phyloP scores from a whole-genome alignment of 2,329 filamentous ascomycete genomes.

The Esteya vermicola region DNA sequence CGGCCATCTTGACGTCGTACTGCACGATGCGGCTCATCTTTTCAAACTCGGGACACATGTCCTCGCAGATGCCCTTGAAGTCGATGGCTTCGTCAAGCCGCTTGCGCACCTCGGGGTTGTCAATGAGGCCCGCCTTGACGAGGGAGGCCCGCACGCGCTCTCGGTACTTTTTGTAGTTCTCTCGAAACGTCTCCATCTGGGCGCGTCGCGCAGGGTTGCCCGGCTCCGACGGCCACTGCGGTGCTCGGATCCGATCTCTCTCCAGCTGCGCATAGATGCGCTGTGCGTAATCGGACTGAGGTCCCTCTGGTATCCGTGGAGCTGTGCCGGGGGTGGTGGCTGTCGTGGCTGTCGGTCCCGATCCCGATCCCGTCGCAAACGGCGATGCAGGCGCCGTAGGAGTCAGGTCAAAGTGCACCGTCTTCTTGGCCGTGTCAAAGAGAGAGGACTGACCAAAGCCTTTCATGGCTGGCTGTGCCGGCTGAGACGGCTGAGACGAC shows the following conservation, averaged over 20 bases:
- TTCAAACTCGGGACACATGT: constrained; percentile 57
- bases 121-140: constrained; percentile 45
- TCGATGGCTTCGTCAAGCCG: constrained; percentile 48
- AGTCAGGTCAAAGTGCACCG: background rate
- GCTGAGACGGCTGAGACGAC: too few relatives aligned
- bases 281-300: constrained; percentile 24
- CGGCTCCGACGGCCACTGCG: constrained; percentile 39
- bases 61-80: constrained; percentile 54
- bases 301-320: background rate
- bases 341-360: background rate
- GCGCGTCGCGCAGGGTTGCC: constrained; percentile 35
- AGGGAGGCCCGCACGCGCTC: constrained; percentile 40
- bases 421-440: background rate
- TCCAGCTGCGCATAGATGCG: constrained; percentile 37
- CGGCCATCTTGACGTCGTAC: constrained; percentile 39
- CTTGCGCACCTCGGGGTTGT: constrained; percentile 50
- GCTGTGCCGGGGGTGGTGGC: background rate
- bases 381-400: background rate
- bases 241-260: constrained; percentile 39
- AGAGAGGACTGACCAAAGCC: background rate
- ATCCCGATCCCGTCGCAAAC: background rate
- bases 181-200: constrained; percentile 39
- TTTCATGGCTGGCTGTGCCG: background rate
- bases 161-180: constrained; percentile 42
- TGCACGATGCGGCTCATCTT: constrained; percentile 49